Evolutionary conservation across 2,329 filamentous ascomycete species (phyloP).

Genomic region (Herpomyces periplanetae): DNA sequence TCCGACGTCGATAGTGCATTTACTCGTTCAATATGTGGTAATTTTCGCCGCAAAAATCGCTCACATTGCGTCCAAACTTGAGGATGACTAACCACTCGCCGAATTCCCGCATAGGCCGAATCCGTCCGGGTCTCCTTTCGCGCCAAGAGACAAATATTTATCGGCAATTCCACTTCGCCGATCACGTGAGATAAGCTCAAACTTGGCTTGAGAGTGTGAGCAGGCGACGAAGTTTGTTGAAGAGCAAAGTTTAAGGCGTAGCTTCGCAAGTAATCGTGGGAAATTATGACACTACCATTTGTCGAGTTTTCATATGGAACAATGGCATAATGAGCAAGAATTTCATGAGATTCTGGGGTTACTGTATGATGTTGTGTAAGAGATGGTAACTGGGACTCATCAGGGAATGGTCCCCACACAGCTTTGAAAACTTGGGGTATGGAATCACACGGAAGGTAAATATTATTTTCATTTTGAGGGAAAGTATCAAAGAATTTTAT

Average conservation of each 20-base stretch:
- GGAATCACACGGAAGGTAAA: too few species aligned
- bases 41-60: conserved; percentile 23
- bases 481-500: too few species aligned
- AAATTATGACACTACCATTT: conserved; percentile 62
- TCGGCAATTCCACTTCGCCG: conserved; percentile 47
- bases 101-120: conserved; percentile 18
- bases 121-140: conserved; percentile 4
- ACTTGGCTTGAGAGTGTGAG: conserved; percentile 22
- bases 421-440: too few species aligned
- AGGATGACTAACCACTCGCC: conserved; percentile 55
- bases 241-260: conserved; percentile 48
- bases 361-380: too few species aligned
- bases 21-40: conserved; percentile 33
- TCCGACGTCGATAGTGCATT: conserved; percentile 55
- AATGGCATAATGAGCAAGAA: conserved; percentile 29
- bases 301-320: conserved; percentile 87
- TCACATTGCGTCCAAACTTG: conserved; percentile 83
- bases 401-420: too few species aligned
- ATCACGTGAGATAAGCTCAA: conserved; percentile 33
- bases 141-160: conserved; percentile 56
- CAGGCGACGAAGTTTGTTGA: neutral
- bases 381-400: too few species aligned
- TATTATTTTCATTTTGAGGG: too few species aligned
- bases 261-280: too few species aligned
- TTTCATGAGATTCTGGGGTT: too few species aligned